phyloP scores from a whole-genome alignment of 768 basidiomycete genomes.

The Suillus brevipes region DNA sequence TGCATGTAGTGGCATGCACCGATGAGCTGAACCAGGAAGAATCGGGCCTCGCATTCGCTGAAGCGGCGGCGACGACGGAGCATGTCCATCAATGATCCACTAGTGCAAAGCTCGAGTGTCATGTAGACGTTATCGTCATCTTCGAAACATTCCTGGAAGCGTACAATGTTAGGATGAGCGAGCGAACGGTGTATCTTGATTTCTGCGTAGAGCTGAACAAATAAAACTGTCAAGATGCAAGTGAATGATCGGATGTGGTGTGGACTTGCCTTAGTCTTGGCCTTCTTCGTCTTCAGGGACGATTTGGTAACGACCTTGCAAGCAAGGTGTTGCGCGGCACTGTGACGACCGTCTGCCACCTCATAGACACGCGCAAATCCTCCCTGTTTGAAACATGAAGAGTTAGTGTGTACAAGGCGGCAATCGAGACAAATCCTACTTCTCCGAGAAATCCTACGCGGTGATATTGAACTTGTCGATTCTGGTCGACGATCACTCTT shows the following conservation, averaged over 20 bases:
- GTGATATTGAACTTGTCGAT: constrained; percentile 54
- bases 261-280: constrained; percentile 82
- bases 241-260: too few species aligned
- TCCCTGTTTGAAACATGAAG: constrained; percentile 46
- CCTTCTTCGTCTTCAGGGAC: constrained; percentile 92
- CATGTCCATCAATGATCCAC: constrained; percentile 90
- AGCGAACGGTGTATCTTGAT: constrained; percentile 96
- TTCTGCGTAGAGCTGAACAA: constrained; percentile 86
- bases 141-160: constrained; percentile 93
- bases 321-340: constrained; percentile 58
- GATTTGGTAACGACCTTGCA: constrained; percentile 95
- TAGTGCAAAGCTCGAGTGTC: constrained; percentile 89
- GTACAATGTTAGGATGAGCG: constrained; percentile 89
- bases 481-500: constrained; percentile 68
- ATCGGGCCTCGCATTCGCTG: constrained; percentile 90
- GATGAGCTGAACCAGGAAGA: constrained; percentile 91
- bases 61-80: constrained; percentile 83
- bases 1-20: constrained; percentile 99
- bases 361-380: constrained; percentile 98
- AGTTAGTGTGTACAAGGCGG: neutral
- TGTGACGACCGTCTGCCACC: constrained; percentile 62
- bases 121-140: constrained; percentile 96
- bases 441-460: constrained; percentile 88
- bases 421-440: constrained; percentile 41
- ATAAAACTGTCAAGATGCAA: constrained; percentile 4